These are phyloP conservation scores for Pulveroboletus sp. DNA, from an alignment of 768 basidiomycete species.

Conservation along the genomic window DNA sequence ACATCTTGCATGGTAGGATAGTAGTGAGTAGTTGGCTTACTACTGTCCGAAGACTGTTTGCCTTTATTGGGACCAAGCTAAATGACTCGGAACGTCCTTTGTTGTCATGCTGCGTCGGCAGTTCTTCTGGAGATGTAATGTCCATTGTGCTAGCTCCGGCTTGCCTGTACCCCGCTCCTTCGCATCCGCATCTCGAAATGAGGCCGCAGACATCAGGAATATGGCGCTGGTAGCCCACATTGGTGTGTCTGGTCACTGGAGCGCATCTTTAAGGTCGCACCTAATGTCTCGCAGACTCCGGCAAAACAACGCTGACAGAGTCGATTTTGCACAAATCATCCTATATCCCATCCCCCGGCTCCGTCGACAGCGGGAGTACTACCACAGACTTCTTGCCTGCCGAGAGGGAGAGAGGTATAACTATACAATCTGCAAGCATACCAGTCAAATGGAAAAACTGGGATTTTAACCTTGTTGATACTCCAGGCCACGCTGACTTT, in stretches of 20 bases:
- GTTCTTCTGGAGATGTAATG: slow-evolving; percentile 10
- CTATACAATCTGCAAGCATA: slow-evolving; percentile 89
- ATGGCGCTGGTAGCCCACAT: slow-evolving; percentile 90
- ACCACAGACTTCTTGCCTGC: slow-evolving; percentile 88
- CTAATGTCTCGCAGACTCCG: slow-evolving; percentile 57
- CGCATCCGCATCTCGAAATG: slow-evolving; percentile 25
- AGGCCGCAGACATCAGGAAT: slow-evolving; percentile 53
- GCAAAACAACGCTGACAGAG: slow-evolving; percentile 86
- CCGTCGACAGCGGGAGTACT: slow-evolving; percentile 87
- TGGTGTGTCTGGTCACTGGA: slow-evolving; percentile 40
- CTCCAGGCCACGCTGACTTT: slow-evolving; percentile 91
- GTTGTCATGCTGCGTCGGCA: slow-evolving; percentile 20
- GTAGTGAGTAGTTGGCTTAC: too few relatives aligned
- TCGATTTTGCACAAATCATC: slow-evolving; percentile 76
- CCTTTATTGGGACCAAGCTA: slow-evolving; percentile 14
- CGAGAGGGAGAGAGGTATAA: slow-evolving; percentile 87
- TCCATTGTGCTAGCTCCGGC: not conserved
- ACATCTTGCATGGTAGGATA: slow-evolving; percentile 33
- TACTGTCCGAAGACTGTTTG: slow-evolving; percentile 5
- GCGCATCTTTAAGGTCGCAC: not conserved
- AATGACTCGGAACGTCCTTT: not conserved
- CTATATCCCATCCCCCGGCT: slow-evolving; percentile 69
- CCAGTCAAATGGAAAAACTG: slow-evolving; percentile 82
- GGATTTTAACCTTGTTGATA: slow-evolving; percentile 86
- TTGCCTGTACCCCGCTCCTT: slow-evolving; percentile 14